phyloP scores from a whole-genome alignment of 1,284 basidiomycete species.

The Vanrija sp. region DNA sequence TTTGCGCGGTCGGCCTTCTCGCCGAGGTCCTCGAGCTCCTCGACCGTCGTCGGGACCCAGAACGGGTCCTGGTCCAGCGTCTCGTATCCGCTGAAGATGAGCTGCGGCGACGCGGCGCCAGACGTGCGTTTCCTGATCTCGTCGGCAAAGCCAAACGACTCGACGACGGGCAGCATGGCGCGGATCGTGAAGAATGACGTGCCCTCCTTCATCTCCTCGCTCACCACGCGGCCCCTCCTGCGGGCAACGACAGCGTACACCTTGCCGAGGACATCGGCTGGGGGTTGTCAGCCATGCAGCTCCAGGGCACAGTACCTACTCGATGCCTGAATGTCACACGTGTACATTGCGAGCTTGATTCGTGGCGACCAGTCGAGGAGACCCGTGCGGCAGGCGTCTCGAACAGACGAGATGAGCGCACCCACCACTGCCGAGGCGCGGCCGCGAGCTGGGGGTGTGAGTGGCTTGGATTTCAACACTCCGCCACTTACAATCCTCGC shows the following conservation, averaged over 20 bases:
- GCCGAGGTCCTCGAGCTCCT: constrained; percentile 94
- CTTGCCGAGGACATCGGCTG: constrained; percentile 95
- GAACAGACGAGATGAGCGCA: constrained; percentile 80
- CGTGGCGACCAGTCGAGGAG: constrained; percentile 97
- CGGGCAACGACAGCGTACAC: constrained; percentile 93
- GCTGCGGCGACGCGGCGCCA: constrained; percentile 91
- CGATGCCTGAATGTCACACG: constrained; percentile 96
- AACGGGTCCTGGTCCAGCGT: constrained; percentile 90
- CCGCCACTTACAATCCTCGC: constrained; percentile 37
- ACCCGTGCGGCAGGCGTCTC: constrained; percentile 83
- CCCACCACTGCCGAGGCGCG: constrained; percentile 72
- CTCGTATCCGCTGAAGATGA: constrained; percentile 93
- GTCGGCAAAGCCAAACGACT: constrained; percentile 96
- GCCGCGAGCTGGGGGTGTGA: constrained; percentile 56
- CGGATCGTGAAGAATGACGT: constrained; percentile 91
- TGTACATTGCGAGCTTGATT: constrained; percentile 97
- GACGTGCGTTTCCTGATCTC: constrained; percentile 95
- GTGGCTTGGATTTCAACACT: not conserved
- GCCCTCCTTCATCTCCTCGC: constrained; percentile 98
- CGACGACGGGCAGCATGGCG: constrained; percentile 89
- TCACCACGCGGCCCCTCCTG: constrained; percentile 83
- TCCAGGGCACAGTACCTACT: constrained; percentile 57
- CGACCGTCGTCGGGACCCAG: constrained; percentile 98
- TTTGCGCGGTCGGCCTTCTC: constrained; percentile 93
- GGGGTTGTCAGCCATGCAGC: not conserved